Evolutionary conservation across 129 eudicot genomes (phyloP), one percentile per base, ranked within the genome.

Genomic region (Helianthus tuberosus): DNA sequence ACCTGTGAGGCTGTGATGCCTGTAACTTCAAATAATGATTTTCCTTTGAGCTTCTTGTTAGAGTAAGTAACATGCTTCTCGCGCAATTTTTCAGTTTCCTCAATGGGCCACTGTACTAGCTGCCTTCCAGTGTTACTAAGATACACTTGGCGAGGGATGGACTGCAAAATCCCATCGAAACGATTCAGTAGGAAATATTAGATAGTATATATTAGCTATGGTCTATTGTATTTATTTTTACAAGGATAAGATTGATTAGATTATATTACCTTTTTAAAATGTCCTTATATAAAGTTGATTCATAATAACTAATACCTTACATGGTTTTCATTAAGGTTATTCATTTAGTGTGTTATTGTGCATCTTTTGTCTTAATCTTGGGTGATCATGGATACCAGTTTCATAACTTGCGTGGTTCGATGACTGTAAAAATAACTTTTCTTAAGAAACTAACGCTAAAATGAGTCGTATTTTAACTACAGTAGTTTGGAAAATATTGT

Each of bases 41-140:
- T 23, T 62, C 47, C 14, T 47, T 69, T 76, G 15, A 81, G 81
- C 49, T 63, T 81, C 35, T 81, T 69, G 49, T 63, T 41, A 53
- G 43, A 17, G 49, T 75, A 71, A 20, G 72, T 75, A 43, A 81
- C 69, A 53, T 75, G 80, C 32, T 54, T 64, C 14, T 69, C 50
- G 7, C 75, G 84, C 63, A 81, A 39, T 1, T 25, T 17, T 81
- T 75, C 77, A 54, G 61, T 75, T 70, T 81, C 84, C 55, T 81
- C 41, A 5, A 75, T 58, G 0, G 88, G 88, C 88, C 83, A 77
- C 41, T 73, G 88, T 32, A 84, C 5, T 39, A 84, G 57, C 46
- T 80, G 88, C 44, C 66, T 77, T 69, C 78, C 11, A 8, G 73
- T 71, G 27, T 39, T 5, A 53, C 77, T 65, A 44, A 71, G 73